phyloP scores from a whole-genome alignment of 1,284 basidiomycete species.

The Stygiomarasmius scandens region DNA sequence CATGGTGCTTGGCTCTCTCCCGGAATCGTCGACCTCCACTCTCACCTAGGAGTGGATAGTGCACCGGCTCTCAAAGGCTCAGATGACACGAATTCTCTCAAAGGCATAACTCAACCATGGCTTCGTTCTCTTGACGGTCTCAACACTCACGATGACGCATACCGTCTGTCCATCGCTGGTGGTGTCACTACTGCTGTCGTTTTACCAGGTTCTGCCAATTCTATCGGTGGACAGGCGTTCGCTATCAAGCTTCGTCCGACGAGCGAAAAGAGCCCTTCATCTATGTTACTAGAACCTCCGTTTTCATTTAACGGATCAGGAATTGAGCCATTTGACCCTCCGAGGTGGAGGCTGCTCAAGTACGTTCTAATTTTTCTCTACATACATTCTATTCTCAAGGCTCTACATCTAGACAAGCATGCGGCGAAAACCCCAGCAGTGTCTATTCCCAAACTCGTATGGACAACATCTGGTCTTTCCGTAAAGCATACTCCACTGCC shows the following conservation, averaged over 20 bases:
- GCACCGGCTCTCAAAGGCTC: slow-evolving; percentile 45
- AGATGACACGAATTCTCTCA: slow-evolving; percentile 42
- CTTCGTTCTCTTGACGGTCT: slow-evolving; percentile 24
- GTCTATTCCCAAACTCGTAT: slow-evolving; percentile 44
- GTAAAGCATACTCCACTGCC: slow-evolving; percentile 64
- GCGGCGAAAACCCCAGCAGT: too few species aligned
- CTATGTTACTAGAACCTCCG: slow-evolving; percentile 46
- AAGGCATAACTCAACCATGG: slow-evolving; percentile 43
- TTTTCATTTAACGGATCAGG: slow-evolving; percentile 20
- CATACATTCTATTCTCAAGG: not conserved
- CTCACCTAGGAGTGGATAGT: slow-evolving; percentile 59
- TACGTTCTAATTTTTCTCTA: not conserved
- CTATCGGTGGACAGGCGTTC: slow-evolving; percentile 52
- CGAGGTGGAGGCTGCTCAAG: slow-evolving; percentile 12
- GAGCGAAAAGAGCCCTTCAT: slow-evolving; percentile 37
- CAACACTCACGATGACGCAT: slow-evolving; percentile 28
- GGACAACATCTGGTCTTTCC: slow-evolving; percentile 65
- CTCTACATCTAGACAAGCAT: slow-evolving; percentile 5
- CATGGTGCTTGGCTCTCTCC: slow-evolving; percentile 17
- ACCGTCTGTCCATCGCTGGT: slow-evolving; percentile 22
- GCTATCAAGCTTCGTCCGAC: slow-evolving; percentile 51
- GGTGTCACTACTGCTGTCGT: slow-evolving; percentile 27
- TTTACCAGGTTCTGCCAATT: slow-evolving; percentile 38
- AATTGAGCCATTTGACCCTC: slow-evolving; percentile 4
- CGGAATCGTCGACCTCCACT: slow-evolving; percentile 58